These are phyloP conservation scores for Scheffersomyces segobiensis DNA, from an alignment of 1,139 yeast species.

Conservation along the genomic window DNA sequence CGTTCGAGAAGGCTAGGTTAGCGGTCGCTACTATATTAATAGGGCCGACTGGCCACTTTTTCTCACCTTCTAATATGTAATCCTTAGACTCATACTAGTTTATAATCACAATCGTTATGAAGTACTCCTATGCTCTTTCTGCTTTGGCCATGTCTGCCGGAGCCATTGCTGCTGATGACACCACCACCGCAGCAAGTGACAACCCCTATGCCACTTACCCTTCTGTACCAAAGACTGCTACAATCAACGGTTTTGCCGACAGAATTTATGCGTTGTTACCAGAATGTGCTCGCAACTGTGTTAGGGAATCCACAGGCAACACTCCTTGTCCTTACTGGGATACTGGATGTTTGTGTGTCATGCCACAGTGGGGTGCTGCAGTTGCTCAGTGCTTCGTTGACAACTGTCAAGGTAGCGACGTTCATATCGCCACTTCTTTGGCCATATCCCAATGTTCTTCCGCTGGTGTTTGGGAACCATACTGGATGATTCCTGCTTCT, in stretches of 20 bases:
- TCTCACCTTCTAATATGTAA: neutral
- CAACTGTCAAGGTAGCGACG: conserved; percentile 39
- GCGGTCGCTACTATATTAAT: neutral
- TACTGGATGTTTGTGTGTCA: conserved; percentile 54
- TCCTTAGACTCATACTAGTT: neutral
- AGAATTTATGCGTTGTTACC: conserved; percentile 41
- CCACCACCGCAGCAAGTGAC: conserved; percentile 1
- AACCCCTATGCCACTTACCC: conserved; percentile 41
- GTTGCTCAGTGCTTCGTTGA: conserved; percentile 48
- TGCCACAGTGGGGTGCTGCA: conserved; percentile 45
- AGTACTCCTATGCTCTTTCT: neutral
- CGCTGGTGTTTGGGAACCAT: conserved; percentile 39
- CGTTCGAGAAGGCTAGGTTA: neutral
- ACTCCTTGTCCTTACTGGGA: conserved; percentile 59
- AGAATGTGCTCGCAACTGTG: conserved; percentile 42
- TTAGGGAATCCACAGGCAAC: conserved; percentile 25
- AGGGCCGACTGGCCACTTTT: neutral
- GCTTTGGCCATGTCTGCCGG: neutral
- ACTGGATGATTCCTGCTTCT: conserved; percentile 43
- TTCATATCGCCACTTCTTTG: conserved; percentile 35
- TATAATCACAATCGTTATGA: neutral
- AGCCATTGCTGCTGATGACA: neutral
- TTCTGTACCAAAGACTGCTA: conserved; percentile 48
- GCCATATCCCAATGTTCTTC: conserved; percentile 42
- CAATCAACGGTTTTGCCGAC: conserved; percentile 55